These are phyloP conservation scores for Ricinus communis DNA, from an alignment of 345 rosid species.

Conservation along the genomic window DNA sequence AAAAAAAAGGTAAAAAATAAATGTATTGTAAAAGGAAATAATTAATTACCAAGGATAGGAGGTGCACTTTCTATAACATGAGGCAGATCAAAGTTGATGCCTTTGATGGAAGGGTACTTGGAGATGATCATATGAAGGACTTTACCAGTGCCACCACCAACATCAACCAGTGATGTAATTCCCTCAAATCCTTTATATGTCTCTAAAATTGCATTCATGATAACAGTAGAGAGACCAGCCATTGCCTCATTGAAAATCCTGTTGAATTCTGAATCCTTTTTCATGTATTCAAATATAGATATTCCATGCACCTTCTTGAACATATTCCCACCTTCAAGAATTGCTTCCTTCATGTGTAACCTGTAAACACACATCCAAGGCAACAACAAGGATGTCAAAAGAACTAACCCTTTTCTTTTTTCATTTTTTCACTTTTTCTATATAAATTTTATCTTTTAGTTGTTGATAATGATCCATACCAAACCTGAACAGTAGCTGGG, in stretches of 20 bases:
- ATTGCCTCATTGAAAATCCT: constrained; percentile 13
- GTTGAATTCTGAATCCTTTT: constrained; percentile 8
- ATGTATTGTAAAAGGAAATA: too few relatives aligned
- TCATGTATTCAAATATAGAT: constrained; percentile 6
- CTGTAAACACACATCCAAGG: constrained; percentile 18
- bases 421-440: too few relatives aligned
- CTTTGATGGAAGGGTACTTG: constrained; percentile 22
- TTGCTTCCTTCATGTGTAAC: constrained; percentile 33
- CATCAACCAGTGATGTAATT: constrained; percentile 9
- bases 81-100: constrained; percentile 26
- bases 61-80: neutral
- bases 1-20: too few relatives aligned
- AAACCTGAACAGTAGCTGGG: constrained; percentile 12
- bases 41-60: too few relatives aligned
- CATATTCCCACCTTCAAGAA: constrained; percentile 38
- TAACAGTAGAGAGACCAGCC: constrained; percentile 6
- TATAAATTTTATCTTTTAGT: neutral
- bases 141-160: constrained; percentile 22
- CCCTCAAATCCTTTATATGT: constrained; percentile 26
- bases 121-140: constrained; percentile 23
- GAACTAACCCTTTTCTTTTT: too few relatives aligned
- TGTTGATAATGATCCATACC: constrained; percentile 10
- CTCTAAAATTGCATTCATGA: constrained; percentile 11
- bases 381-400: too few relatives aligned
- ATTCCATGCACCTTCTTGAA: constrained; percentile 35